Base-by-base conservation (phyloP, 805 yeast species). In the Komagataella populi region DNA sequence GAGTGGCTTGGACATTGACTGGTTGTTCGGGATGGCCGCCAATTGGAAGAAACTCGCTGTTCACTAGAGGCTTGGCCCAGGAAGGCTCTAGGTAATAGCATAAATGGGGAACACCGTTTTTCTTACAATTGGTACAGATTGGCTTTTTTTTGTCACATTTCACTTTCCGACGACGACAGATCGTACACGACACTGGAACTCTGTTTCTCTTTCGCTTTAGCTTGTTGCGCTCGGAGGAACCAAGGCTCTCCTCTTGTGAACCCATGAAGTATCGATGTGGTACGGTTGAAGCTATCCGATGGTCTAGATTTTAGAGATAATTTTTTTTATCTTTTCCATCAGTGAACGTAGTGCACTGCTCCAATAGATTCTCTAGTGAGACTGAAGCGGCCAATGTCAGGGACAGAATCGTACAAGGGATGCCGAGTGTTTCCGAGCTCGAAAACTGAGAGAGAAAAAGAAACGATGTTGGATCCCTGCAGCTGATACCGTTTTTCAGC, bases 51-150 rank as follows among this genome's bases (percentile, higher is more conserved):
- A 60, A 52, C 48, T 64, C 69, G 6, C 60, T 60, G n/a, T 63
- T 68, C 18, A 59, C 59, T 57, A 63, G 53, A 4, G 74, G 74
- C 52, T 71, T 72, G 0, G 83, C 82, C 83, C 83, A 78, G n/a
- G 71, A 67, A 46, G 81, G 83, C 54, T 76, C 81, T 56, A 78
- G 67, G 55, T 77, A 78, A 50, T 76, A 77, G 53, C 83, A 78
- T 17, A 78, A 62, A 58, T 78, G 82, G 6, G 74, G 74, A 14
- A 78, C 82, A 2, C 81, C 82, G 14, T 79, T 77, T 57, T 75
- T 74, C 43, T 71, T 69, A 65, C 83, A 78, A 52, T 76, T 77
- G 6, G 75, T 68, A 61, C 83, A 78, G 49, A 76, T 77, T 1
- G 83, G 83, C 55, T 77, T 71, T 47, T 70, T 69, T 57, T 68